Percentiles rank a stretch among this genome's conserved stretches.
These are phyloP conservation scores for Dillenia suffruticosa DNA, from an alignment of 164 flowering plant genomes.

Conservation along the genomic window DNA sequence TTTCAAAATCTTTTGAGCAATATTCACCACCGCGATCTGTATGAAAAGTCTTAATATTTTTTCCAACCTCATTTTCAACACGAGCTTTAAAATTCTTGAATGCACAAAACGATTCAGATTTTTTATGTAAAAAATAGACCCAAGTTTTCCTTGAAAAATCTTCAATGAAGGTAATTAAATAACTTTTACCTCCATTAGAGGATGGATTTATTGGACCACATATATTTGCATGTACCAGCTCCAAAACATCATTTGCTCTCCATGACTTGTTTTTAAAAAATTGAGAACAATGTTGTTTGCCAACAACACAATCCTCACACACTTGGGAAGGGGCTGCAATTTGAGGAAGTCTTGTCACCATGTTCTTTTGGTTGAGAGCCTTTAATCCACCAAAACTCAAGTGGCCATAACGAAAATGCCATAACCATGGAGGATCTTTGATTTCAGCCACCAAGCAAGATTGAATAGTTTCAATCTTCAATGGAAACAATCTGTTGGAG, in stretches of 20 bases:
- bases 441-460: too few relatives aligned
- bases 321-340: too few relatives aligned
- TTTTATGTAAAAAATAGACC: slow-evolving; percentile 9
- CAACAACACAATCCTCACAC: too few relatives aligned
- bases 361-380: too few relatives aligned
- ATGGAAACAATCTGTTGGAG: slow-evolving; percentile 12
- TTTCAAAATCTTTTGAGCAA: slow-evolving; percentile 6
- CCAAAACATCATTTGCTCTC: too few relatives aligned
- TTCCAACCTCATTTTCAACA: slow-evolving; percentile 8
- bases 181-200: slow-evolving; percentile 9
- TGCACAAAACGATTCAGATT: slow-evolving; percentile 6
- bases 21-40: slow-evolving; percentile 9
- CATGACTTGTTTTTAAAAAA: too few relatives aligned
- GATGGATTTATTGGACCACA: slow-evolving; percentile 10
- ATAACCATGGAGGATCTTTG: too few relatives aligned
- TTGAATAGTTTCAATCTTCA: slow-evolving; percentile 9
- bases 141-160: slow-evolving; percentile 6
- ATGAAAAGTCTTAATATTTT: slow-evolving; percentile 3
- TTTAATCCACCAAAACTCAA: too few relatives aligned
- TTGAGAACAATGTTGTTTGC: too few relatives aligned
- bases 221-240: too few relatives aligned
- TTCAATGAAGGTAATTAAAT: slow-evolving; percentile 2
- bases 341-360: too few relatives aligned
- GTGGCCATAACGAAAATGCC: too few relatives aligned
- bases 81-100: slow-evolving; percentile 3